Conservation (phyloP, 805 yeast species). For the Barnettozyma wickerhamii region DNA sequence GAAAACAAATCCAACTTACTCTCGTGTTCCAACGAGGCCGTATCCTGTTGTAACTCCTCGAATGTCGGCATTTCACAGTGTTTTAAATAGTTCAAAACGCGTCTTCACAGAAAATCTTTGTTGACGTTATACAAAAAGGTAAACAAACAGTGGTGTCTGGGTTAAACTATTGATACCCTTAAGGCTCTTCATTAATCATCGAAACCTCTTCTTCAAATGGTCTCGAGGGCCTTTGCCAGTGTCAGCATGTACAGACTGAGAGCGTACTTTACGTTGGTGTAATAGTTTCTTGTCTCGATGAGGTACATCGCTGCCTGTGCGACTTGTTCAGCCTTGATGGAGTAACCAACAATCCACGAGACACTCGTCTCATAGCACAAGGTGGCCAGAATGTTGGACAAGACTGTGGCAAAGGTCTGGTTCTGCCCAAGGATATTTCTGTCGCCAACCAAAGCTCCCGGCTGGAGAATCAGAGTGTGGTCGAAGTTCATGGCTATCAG, state of each 20-base stretch:
- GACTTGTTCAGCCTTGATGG: conserved; percentile 18
- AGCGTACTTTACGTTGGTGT: conserved; percentile 3
- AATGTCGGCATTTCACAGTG: conserved; percentile 29
- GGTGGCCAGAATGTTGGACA: conserved; percentile 14
- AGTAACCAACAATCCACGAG: conserved; percentile 12
- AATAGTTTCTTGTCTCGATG: conserved; percentile 11
- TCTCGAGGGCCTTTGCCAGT: conserved; percentile 6
- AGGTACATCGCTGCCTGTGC: conserved; percentile 15
- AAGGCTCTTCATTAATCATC: no score
- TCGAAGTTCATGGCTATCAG: conserved; percentile 56
- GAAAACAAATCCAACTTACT: conserved; percentile 15
- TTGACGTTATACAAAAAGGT: no score
- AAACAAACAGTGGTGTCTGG: conserved; percentile 8
- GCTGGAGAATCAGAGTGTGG: conserved; percentile 65
- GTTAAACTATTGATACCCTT: no score
- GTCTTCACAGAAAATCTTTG: no score
- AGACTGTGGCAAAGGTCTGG: conserved; percentile 6
- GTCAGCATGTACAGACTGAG: conserved; percentile 6
- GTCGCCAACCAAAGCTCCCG: conserved; percentile 51
- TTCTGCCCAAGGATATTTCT: conserved; percentile 6
- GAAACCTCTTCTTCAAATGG: no score
- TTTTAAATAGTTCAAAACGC: no score
- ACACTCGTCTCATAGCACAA: conserved; percentile 13
- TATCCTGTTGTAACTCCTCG: conserved; percentile 32
- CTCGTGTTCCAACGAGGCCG: conserved; percentile 31